Percentiles rank a stretch among this genome's conserved stretches.
Evolutionary conservation across 306 rosid species (phyloP).

Genomic region (Vigna unguiculata): DNA sequence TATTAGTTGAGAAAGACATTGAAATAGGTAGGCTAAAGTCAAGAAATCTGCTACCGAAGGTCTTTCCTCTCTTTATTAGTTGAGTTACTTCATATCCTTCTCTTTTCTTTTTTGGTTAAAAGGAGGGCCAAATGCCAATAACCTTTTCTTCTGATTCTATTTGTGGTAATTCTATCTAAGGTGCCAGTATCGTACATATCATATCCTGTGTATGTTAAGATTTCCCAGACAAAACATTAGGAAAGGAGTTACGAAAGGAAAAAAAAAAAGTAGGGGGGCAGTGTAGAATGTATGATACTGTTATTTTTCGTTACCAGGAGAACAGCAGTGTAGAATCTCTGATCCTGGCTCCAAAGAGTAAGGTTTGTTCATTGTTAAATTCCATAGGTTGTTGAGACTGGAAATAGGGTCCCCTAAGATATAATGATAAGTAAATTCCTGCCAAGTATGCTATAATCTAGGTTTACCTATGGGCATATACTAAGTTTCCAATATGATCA

Average conservation of each 20-base stretch:
- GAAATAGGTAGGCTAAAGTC: too few species aligned
- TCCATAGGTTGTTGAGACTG: neutral
- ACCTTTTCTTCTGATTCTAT: too few species aligned
- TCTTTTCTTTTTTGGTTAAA: too few species aligned
- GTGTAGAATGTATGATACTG: neutral
- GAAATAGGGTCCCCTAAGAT: neutral
- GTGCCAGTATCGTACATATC: neutral
- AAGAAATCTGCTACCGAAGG: too few species aligned
- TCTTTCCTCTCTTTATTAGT: too few species aligned
- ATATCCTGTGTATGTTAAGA: neutral
- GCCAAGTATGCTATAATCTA: neutral
- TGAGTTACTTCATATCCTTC: too few species aligned
- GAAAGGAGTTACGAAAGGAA: neutral
- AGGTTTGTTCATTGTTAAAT: neutral
- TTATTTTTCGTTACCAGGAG: too few species aligned
- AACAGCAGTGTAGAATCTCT: neutral
- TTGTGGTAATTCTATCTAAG: neutral
- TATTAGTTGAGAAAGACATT: too few species aligned
- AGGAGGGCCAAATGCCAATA: too few species aligned
- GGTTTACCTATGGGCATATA: neutral
- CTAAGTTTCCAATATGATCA: neutral
- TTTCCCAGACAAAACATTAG: constrained; percentile 21
- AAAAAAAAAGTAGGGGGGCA: neutral
- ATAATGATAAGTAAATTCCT: neutral
- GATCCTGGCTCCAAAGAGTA: neutral